Conservation (phyloP, 1,284 basidiomycete genomes). For the Neotropicomus parvogracilis region DNA sequence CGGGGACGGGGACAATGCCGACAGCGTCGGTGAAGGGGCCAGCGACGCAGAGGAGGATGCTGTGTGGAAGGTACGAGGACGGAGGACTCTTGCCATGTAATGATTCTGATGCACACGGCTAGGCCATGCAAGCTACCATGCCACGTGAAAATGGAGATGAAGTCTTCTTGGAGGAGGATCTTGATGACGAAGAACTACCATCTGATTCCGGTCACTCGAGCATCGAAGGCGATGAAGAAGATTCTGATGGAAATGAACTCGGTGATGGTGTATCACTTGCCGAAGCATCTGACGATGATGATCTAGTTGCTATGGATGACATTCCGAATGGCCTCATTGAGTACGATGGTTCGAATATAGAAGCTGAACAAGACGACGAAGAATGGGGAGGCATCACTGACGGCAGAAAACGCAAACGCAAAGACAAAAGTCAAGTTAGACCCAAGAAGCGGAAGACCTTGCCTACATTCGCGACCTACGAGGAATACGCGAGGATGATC, state of each 20-base stretch:
- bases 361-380: conserved; percentile 39
- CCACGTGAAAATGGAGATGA: conserved; percentile 52
- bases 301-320: conserved; percentile 57
- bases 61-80: conserved; percentile 73
- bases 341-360: conserved; percentile 51
- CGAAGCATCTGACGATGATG: conserved; percentile 67
- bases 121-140: conserved; percentile 86
- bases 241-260: conserved; percentile 22
- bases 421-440: conserved; percentile 49
- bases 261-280: conserved; percentile 49
- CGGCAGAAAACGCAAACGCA: conserved; percentile 42
- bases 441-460: conserved; percentile 72
- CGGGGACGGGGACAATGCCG: conserved; percentile 33
- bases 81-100: background rate
- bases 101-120: background rate
- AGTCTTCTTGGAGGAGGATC: conserved; percentile 36
- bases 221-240: conserved; percentile 28
- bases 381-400: conserved; percentile 52
- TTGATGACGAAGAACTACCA: conserved; percentile 35
- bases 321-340: conserved; percentile 55
- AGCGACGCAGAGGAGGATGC: conserved; percentile 61
- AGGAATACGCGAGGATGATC: conserved; percentile 93
- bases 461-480: conserved; percentile 91
- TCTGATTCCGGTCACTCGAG: conserved; percentile 36
- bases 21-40: conserved; percentile 40